Conservation (phyloP, 2,329 filamentous ascomycete species). For the Trichoderma sp. region DNA sequence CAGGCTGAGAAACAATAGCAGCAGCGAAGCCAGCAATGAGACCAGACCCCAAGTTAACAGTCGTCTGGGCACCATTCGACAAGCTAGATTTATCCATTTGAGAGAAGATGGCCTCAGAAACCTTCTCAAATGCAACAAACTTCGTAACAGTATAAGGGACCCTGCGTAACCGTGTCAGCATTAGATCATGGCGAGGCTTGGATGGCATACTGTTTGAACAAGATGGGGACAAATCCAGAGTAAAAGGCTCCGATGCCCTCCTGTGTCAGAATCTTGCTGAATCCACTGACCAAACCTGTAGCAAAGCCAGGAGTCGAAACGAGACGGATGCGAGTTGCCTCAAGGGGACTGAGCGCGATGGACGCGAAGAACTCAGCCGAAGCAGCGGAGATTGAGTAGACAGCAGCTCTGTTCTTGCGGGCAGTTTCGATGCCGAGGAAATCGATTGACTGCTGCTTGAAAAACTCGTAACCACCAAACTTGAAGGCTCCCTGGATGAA, state of each 20-base stretch:
- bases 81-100: constrained; percentile 65
- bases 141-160: constrained; percentile 86
- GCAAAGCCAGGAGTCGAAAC: constrained; percentile 81
- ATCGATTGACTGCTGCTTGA: constrained; percentile 91
- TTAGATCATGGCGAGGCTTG: constrained; percentile 8
- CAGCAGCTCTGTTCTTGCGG: constrained; percentile 64
- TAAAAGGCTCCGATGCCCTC: constrained; percentile 83
- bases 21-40: constrained; percentile 67
- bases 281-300: constrained; percentile 71
- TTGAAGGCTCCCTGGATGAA: constrained; percentile 94
- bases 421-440: constrained; percentile 76
- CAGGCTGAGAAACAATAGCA: constrained; percentile 77
- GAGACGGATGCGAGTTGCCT: constrained; percentile 86
- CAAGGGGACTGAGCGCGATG: constrained; percentile 79
- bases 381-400: constrained; percentile 70
- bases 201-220: constrained; percentile 50
- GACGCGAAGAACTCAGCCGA: constrained; percentile 67
- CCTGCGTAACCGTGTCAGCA: constrained; percentile 46
- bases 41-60: constrained; percentile 66
- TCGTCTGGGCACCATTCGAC: constrained; percentile 67
- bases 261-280: constrained; percentile 73
- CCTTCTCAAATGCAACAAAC: constrained; percentile 85
- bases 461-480: constrained; percentile 94
- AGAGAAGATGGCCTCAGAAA: constrained; percentile 68
- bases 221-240: constrained; percentile 78